A percentile compares a stretch with the other conserved stretches of the same genome.
These are phyloP conservation scores for Helichrysum umbraculigerum DNA, from an alignment of 129 eudicot genomes.

Conservation along the genomic window DNA sequence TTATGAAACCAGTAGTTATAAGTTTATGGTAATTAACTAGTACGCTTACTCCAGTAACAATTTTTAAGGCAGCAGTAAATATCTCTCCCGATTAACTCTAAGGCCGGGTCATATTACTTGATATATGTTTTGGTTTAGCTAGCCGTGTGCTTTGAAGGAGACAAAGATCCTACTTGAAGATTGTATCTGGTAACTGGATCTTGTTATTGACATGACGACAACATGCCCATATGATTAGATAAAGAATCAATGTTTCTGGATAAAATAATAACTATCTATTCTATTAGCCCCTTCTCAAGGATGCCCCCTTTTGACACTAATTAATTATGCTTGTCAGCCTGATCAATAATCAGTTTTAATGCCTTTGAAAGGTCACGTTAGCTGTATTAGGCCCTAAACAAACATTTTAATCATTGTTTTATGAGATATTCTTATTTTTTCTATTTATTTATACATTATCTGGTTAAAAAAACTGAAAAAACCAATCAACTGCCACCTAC, in stretches of 20 bases:
- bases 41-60: not conserved
- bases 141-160: slow-evolving; percentile 3
- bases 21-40: not conserved
- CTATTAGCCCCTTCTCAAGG: slow-evolving; percentile 13
- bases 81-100: not conserved
- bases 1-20: too few species aligned
- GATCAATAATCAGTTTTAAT: slow-evolving; percentile 12
- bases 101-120: not conserved
- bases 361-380: slow-evolving; percentile 22
- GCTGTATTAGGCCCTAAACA: slow-evolving; percentile 24
- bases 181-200: slow-evolving; percentile 16
- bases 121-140: not conserved
- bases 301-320: slow-evolving; percentile 11
- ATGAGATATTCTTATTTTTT: not conserved
- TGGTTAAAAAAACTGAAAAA: slow-evolving; percentile 9
- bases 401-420: slow-evolving; percentile 25
- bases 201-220: not conserved
- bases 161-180: slow-evolving; percentile 5
- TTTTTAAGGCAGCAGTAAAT: not conserved
- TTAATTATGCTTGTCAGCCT: not conserved
- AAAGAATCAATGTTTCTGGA: not conserved
- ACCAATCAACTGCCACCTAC: slow-evolving; percentile 27
- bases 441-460: not conserved
- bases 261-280: not conserved
- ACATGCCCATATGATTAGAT: not conserved